Conservation (phyloP, 169 alveolate species). For the Plasmodium vivax region DNA sequence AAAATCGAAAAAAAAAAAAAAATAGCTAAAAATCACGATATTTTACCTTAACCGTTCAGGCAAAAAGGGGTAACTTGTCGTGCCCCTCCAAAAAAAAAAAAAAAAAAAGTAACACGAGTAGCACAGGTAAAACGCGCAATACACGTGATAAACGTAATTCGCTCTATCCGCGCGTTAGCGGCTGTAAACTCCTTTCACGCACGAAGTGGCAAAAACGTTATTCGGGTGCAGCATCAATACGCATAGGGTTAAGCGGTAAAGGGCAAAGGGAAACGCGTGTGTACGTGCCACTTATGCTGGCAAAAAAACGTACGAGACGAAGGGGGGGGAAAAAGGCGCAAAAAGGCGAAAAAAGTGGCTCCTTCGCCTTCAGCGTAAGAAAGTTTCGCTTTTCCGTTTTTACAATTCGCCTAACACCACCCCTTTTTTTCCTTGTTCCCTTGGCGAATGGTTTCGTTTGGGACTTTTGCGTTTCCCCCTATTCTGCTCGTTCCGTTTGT, state of each 20-base stretch:
- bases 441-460: background rate
- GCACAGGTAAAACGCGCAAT: background rate
- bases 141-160: background rate
- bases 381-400: background rate
- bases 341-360: background rate
- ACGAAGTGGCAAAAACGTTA: background rate
- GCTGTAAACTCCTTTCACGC: background rate
- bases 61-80: background rate
- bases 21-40: background rate
- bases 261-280: background rate
- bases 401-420: background rate
- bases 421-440: background rate
- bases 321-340: background rate
- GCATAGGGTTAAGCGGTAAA: background rate
- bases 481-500: background rate
- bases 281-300: background rate
- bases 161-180: background rate
- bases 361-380: background rate
- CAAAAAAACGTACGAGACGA: background rate
- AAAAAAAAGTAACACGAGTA: background rate
- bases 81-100: background rate
- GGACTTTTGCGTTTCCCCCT: background rate
- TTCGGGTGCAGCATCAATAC: background rate
- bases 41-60: slow-evolving; percentile 6
- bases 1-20: background rate